Percentiles rank a stretch among this genome's conserved stretches.
These are phyloP conservation scores for Gnomoniopsis smithogilvyi DNA, from an alignment of 2,329 filamentous ascomycete genomes.

Conservation along the genomic window DNA sequence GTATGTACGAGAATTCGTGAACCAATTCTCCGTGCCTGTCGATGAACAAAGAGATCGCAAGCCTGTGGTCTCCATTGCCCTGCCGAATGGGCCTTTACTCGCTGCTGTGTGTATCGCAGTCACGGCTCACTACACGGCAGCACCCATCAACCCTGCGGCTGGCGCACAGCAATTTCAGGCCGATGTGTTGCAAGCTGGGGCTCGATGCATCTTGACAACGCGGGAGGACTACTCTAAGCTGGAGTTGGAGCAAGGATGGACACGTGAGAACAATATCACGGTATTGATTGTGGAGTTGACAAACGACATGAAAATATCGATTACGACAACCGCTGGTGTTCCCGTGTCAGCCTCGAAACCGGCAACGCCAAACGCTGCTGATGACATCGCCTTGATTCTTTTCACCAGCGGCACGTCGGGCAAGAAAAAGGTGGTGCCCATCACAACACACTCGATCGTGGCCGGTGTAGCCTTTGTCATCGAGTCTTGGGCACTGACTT, in stretches of 20 bases:
- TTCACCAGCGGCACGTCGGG: slow-evolving; percentile 58
- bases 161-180: slow-evolving; percentile 19
- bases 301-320: slow-evolving; percentile 11
- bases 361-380: slow-evolving; percentile 38
- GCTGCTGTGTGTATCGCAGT: slow-evolving; percentile 21
- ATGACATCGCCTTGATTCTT: slow-evolving; percentile 62
- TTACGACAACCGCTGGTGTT: not conserved
- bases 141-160: slow-evolving; percentile 18
- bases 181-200: slow-evolving; percentile 16
- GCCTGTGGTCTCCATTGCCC: slow-evolving; percentile 17
- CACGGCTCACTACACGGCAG: slow-evolving; percentile 18
- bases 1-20: slow-evolving; percentile 7
- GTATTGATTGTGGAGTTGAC: slow-evolving; percentile 9
- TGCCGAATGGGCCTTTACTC: slow-evolving; percentile 20
- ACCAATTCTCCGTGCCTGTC: slow-evolving; percentile 8
- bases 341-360: not conserved
- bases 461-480: slow-evolving; percentile 50
- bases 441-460: slow-evolving; percentile 48
- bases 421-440: slow-evolving; percentile 56
- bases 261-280: slow-evolving; percentile 1
- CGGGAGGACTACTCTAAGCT: slow-evolving; percentile 10
- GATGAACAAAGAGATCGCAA: not conserved
- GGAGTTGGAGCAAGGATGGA: not conserved
- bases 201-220: slow-evolving; percentile 14
- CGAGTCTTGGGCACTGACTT: slow-evolving; percentile 48